Evolutionary conservation across 2,329 filamentous ascomycete genomes (phyloP).

Genomic region (Colletotrichum trifolii): DNA sequence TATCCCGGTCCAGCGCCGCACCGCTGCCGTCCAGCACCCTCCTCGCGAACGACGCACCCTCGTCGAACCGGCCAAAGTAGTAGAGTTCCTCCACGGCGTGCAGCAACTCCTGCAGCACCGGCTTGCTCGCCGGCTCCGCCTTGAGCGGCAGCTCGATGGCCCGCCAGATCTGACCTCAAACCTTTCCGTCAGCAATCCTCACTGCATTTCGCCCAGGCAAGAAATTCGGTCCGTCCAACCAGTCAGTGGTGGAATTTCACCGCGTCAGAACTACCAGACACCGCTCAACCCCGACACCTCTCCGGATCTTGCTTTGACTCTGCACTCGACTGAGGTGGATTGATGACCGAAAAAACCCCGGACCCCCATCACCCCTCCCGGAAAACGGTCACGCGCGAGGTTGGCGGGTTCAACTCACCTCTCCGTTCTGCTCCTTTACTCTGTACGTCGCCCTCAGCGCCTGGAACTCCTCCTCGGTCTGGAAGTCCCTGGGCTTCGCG

Average conservation of each 20-base stretch:
- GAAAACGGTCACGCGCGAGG: background rate
- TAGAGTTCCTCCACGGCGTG: constrained; percentile 70
- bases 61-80: constrained; percentile 60
- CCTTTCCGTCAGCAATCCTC: too few species aligned
- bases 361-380: too few species aligned
- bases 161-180: constrained; percentile 53
- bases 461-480: constrained; percentile 63
- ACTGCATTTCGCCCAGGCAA: too few species aligned
- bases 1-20: constrained; percentile 56
- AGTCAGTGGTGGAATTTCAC: too few species aligned
- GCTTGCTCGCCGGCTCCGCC: constrained; percentile 52
- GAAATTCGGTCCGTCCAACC: too few species aligned
- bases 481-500: constrained; percentile 49
- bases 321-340: too few species aligned
- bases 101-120: constrained; percentile 60
- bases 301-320: too few species aligned
- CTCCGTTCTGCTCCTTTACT: constrained; percentile 64
- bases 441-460: constrained; percentile 57
- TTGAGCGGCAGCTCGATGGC: constrained; percentile 54
- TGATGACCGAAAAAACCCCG: too few species aligned
- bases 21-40: constrained; percentile 47
- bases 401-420: constrained; percentile 52
- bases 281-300: too few species aligned
- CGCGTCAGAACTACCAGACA: too few species aligned
- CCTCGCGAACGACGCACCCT: constrained; percentile 55